Evolutionary conservation across 305 asterid genomes (phyloP), one percentile per base, ranked within the genome.

Genomic region (Striga hermonthica): DNA sequence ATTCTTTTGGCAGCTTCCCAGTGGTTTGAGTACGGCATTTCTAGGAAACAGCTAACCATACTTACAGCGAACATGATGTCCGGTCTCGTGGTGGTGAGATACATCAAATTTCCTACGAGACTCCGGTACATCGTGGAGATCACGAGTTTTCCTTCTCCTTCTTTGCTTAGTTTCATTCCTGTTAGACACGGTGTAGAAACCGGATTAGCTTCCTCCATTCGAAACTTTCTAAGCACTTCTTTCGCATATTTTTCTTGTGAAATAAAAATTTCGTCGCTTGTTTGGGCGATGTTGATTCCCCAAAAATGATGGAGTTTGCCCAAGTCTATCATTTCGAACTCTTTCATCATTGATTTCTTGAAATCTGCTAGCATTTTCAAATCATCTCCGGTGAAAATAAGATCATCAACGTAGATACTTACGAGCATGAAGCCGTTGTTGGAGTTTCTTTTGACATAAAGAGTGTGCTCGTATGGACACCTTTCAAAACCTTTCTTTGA

Each of bases 1-100:
- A 52, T 52, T 52, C 52, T 14, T 52, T 50, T 50, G 7, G 60
- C 38, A 2, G 22, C 50, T 12, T 50, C 50, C 60, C 39, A 52
- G 15, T 48, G 52, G 39, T 64, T 65, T 52, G 69, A 38, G 38
- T 9, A 62, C 14, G 65, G 65, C 7, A 48, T 57, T 7, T 44
- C 48, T 61, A 57, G 13, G 13, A 48, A 64, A 11, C 70, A 45
- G 5, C 55, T 56, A 7, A 64, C 35, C 6, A 72, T 40, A 14
- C 72, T 50, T 7, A 60, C 60, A 3, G 13, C 43, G 50, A 11
- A 49, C 9, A 49, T 4, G 8, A 49, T 49, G 8, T 49, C 28
- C 3, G 22, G 56, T 13, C 56, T 49, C 6, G 31, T 49, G 31
- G 34, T 3, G 3, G 56, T 49, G 31, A 49, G 15, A 49, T 49